Conservation (phyloP, 371 early-diverging fungal species). For the Mortierella sp. region DNA sequence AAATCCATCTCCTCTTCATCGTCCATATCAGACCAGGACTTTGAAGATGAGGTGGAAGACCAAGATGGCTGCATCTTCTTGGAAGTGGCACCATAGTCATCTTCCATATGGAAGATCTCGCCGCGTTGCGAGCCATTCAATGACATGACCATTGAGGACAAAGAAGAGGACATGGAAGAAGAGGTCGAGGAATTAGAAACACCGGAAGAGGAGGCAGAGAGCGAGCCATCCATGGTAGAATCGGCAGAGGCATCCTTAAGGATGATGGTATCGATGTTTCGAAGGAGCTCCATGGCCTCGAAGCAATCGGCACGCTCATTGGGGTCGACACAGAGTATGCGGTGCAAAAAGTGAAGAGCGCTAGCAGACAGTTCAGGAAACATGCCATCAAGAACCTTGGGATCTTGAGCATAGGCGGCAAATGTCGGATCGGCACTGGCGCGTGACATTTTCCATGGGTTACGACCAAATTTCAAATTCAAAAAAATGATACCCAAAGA, state of each 20-base stretch:
- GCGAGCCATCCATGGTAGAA: conserved; percentile 13
- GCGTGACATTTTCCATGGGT: conserved; percentile 83
- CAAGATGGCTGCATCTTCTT: conserved; percentile 18
- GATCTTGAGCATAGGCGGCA: conserved; percentile 66
- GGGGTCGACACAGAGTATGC: conserved; percentile 57
- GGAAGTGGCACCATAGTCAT: conserved; percentile 31
- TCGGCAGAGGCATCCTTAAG: conserved; percentile 29
- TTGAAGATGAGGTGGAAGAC: conserved; percentile 39
- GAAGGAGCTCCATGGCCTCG: conserved; percentile 56
- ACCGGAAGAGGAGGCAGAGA: conserved; percentile 2
- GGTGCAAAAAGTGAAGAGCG: conserved; percentile 50
- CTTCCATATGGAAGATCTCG: conserved; percentile 52
- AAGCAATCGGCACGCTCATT: conserved; percentile 59
- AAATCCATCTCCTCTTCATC: conserved; percentile 58
- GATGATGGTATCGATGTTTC: conserved; percentile 33
- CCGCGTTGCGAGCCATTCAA: conserved; percentile 12
- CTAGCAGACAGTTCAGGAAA: conserved; percentile 62
- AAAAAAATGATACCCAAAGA: conserved; percentile 81
- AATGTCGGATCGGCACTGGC: conserved; percentile 65
- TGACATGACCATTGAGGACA: conserved; percentile 21
- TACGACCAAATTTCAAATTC: conserved; percentile 81
- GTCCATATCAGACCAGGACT: conserved; percentile 57
- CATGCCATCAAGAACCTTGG: conserved; percentile 63
- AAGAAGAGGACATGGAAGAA: conserved; percentile 23
- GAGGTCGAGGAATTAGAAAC: conserved; percentile 16